Base-by-base conservation (phyloP, 768 basidiomycete species). In the Lentinula detonsa region DNA sequence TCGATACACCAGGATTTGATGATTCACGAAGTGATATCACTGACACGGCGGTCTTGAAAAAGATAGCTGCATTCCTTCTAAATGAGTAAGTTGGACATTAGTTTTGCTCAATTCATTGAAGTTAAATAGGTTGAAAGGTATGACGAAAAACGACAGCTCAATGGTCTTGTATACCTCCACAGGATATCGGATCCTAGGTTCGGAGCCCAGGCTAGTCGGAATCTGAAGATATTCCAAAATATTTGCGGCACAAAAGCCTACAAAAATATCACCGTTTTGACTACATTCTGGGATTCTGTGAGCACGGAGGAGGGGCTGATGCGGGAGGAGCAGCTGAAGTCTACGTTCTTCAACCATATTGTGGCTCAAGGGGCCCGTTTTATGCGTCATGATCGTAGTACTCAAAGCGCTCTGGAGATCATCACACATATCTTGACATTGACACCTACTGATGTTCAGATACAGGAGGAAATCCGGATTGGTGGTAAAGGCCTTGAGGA, bases 211-310 rank as follows among this genome's bases (percentile, higher is more conserved):
- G 69, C 75, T 35, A 69, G 63, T 35, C 72, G 72, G 61, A 82
- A 80, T 68, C 74, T 81, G 43, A 68, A 68, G 18, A 75, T 81
- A 69, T 81, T 81, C 65, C 72, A 73, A 54, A 71, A 75, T 37
- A 73, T 81, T 18, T 81, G 79, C 65, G 80, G 80, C 34, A 72
- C 73, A n/a, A 70, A 64, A 49, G 68, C 74, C 4, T 75, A 79
- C 64, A 71, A 75, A 54, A 79, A 80, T 62, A 78, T 81, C 46
- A 71, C 78, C 42, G 69, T 81, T 58, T 71, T 75, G 58, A 80
- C 80, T 62, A 80, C 73, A 45, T 78, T 75, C 75, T 80, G 79
- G 78, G 72, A 72, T 13, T 69, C 69, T 57, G 73, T 76, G 57
- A 63, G 66, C 62, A 66, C 65, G 63, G 64, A 64, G 51, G 18